These are phyloP conservation scores for Trifolium fragiferum DNA, from an alignment of 306 rosid genomes.

Conservation along the genomic window DNA sequence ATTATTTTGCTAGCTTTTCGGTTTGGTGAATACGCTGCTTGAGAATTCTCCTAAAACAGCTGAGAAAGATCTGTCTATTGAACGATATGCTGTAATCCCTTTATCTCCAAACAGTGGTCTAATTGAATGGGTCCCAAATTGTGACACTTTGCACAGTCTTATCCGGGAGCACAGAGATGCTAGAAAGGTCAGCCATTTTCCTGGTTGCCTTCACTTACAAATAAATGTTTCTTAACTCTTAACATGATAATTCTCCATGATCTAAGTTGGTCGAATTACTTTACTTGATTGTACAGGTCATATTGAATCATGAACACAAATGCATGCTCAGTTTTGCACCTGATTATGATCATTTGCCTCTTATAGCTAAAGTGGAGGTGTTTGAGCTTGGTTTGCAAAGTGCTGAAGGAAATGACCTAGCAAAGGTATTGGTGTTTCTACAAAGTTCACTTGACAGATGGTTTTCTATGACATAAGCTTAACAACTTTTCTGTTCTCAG, in stretches of 20 bases:
- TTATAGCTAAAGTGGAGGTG: conserved; percentile 97
- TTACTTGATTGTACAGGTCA: conserved; percentile 56
- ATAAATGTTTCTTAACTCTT: conserved; percentile 26
- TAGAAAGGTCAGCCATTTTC: conserved; percentile 71
- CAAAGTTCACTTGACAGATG: conserved; percentile 15
- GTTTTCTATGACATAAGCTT: conserved; percentile 38
- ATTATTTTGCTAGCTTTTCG: conserved; percentile 73
- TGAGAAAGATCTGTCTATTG: conserved; percentile 85
- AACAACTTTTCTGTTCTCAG: conserved; percentile 49
- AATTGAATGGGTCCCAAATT: conserved; percentile 97
- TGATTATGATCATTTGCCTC: conserved; percentile 93
- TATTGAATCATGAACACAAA: conserved; percentile 94
- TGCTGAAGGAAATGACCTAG: conserved; percentile 94
- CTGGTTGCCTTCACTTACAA: conserved; percentile 28
- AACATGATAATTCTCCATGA: conserved; percentile 34
- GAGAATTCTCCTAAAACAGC: conserved; percentile 82
- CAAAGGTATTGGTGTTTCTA: conserved; percentile 60
- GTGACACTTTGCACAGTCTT: conserved; percentile 90
- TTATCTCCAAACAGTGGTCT: conserved; percentile 97
- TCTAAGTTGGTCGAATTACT: conserved; percentile 32
- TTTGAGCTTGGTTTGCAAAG: conserved; percentile 86
- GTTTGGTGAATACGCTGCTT: conserved; percentile 92
- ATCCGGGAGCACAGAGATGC: conserved; percentile 95
- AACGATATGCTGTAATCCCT: conserved; percentile 91
- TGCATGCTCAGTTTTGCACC: conserved; percentile 97